Evolutionary conservation across 495 filamentous ascomycete genomes (phyloP).

Genomic region (Cairneyella variabilis): DNA sequence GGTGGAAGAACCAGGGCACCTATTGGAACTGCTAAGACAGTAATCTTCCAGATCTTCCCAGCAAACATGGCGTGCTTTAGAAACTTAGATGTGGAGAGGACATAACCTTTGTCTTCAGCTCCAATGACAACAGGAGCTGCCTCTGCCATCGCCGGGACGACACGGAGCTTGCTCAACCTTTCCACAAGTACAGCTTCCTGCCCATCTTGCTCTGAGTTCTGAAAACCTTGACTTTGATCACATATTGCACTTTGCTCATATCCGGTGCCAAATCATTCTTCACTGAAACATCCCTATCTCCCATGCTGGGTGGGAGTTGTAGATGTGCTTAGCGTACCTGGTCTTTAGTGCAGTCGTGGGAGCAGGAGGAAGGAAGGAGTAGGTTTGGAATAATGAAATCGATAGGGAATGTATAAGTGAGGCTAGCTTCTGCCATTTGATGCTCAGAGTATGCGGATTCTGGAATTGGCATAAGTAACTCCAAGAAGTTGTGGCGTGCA

Average conservation of each 20-base stretch:
- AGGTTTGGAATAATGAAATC: conserved; percentile 79
- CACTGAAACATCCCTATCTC: conserved; percentile 50
- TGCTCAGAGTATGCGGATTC: conserved; percentile 65
- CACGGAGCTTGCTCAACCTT: conserved; percentile 55
- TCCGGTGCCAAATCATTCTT: conserved; percentile 77
- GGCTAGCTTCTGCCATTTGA: conserved; percentile 61
- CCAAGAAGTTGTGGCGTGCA: conserved; percentile 63
- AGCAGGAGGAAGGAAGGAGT: conserved; percentile 53
- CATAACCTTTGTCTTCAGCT: conserved; percentile 57
- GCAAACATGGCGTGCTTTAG: conserved; percentile 74
- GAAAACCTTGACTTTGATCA: conserved; percentile 55
- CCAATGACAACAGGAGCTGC: conserved; percentile 69
- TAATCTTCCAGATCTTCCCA: conserved; percentile 68
- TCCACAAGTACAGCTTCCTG: conserved; percentile 33
- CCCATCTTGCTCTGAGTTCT: conserved; percentile 29
- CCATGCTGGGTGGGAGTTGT: conserved; percentile 75
- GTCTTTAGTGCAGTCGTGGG: conserved; percentile 47
- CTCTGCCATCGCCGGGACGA: conserved; percentile 73
- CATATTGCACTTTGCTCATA: conserved; percentile 76
- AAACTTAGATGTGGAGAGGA: conserved; percentile 67
- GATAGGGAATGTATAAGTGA: conserved; percentile 73
- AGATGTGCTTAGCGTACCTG: conserved; percentile 70
- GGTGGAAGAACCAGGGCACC: conserved; percentile 56
- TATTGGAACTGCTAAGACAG: conserved; percentile 69
- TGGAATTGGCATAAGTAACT: conserved; percentile 75